Evolutionary conservation across 2,329 filamentous ascomycete genomes (phyloP).

Genomic region (Myriosclerotinia scirpicola): DNA sequence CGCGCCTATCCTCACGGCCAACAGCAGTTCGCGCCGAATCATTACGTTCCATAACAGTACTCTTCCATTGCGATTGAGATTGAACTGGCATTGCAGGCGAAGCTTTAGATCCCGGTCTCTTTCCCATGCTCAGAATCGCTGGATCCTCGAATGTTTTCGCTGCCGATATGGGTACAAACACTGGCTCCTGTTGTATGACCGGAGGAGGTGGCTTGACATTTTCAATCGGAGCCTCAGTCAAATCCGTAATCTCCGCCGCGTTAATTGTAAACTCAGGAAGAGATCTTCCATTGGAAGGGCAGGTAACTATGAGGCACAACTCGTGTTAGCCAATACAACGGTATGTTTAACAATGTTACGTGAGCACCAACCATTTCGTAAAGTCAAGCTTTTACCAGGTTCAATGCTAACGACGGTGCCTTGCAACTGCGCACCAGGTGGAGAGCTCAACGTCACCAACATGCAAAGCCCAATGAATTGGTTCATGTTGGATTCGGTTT

Average conservation of each 20-base stretch:
- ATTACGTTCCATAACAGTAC: constrained; percentile 37
- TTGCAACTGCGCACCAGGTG: constrained; percentile 40
- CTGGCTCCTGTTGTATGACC: constrained; percentile 14
- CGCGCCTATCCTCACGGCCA: constrained; percentile 29
- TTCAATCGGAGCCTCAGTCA: constrained; percentile 39
- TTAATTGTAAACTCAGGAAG: constrained; percentile 40
- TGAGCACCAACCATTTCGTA: constrained; percentile 38
- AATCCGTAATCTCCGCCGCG: constrained; percentile 38
- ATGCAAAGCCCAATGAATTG: constrained; percentile 43
- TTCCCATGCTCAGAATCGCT: constrained; percentile 42
- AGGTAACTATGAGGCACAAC: constrained; percentile 33
- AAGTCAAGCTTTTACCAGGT: constrained; percentile 40
- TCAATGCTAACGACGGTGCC: constrained; percentile 41
- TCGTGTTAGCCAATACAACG: constrained; percentile 14
- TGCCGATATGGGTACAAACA: constrained; percentile 22
- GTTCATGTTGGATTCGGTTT: constrained; percentile 33
- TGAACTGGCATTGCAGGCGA: constrained; percentile 25
- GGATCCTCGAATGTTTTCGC: constrained; percentile 38
- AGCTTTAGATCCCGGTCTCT: constrained; percentile 39
- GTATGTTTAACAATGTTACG: constrained; percentile 5
- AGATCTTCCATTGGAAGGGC: constrained; percentile 38
- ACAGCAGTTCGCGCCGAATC: constrained; percentile 33
- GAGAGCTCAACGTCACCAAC: constrained; percentile 41
- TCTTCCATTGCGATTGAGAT: constrained; percentile 39
- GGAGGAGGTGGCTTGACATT: constrained; percentile 28